Percentiles rank a stretch among this genome's conserved stretches.
Conservation (phyloP, 306 rosid genomes). For the Alnus rubra region DNA sequence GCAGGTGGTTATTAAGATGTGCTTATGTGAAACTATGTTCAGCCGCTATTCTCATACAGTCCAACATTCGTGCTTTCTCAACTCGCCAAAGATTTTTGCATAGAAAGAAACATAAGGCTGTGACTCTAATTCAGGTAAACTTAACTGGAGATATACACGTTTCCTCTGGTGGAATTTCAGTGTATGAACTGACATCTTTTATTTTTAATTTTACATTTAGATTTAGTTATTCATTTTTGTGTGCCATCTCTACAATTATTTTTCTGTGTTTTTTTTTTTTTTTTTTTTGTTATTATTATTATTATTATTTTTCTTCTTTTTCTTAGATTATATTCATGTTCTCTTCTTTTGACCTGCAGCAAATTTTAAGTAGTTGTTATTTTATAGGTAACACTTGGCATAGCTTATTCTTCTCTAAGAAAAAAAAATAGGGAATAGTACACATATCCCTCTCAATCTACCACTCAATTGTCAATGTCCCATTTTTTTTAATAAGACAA, state of each 20-base stretch:
- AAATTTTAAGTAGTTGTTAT: background rate
- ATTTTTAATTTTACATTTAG: slow-evolving; percentile 1
- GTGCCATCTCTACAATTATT: background rate
- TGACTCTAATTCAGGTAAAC: slow-evolving; percentile 76
- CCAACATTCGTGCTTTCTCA: slow-evolving; percentile 64
- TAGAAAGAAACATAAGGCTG: slow-evolving; percentile 74
- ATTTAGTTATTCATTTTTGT: background rate
- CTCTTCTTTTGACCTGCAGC: background rate
- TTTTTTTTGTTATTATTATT: no score
- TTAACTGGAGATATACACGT: slow-evolving; percentile 7
- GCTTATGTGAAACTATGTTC: slow-evolving; percentile 53
- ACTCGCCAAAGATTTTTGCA: slow-evolving; percentile 61
- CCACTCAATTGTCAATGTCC: no score
- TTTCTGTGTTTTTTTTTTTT: background rate
- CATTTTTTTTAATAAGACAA: no score
- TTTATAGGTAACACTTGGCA: background rate
- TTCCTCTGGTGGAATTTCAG: slow-evolving; percentile 21
- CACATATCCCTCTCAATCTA: no score
- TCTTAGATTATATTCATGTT: background rate
- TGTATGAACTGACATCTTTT: background rate
- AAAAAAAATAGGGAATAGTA: background rate
- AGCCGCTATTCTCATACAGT: slow-evolving; percentile 63
- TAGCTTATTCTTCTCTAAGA: background rate
- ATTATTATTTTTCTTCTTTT: no score
- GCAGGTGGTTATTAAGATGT: slow-evolving; percentile 55